Evolutionary conservation across 2,329 filamentous ascomycete species (phyloP), one percentile per base, ranked within the genome.

Genomic region (Penicillium italicum): DNA sequence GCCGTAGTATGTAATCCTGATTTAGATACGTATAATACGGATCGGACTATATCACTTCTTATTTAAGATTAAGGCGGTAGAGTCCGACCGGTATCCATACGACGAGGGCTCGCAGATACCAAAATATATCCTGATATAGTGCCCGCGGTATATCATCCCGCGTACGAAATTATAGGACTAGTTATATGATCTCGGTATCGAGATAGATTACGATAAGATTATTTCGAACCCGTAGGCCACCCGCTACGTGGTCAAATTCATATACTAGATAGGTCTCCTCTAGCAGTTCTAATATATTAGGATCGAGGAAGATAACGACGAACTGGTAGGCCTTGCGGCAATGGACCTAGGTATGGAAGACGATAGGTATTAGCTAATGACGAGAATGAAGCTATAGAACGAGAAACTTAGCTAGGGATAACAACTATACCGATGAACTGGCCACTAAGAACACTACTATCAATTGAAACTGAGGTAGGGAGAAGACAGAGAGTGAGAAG

Each of bases 31-130:
- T 0, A 57, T 46, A 2, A 48, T 50, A 16, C 30, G 53, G 1
- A 61, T 62, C 8, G 44, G 36, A 0, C 34, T 63, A 1, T 16
- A 41, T 0, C 43, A 60, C 18, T 59, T 60, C 36, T 30, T 64
- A 0, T 59, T 37, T 0, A 56, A 58, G 3, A 60, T 61, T 14
- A 60, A 58, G 3, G 48, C 20, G 6, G n/a, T 20, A 0, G 47
- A 62, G 3, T 43, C 41, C 0, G 54, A 57, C 16, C 0, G 24
- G 4, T 61, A 38, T 11, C 28, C 8, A 5, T 61, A 44, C 22
- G 37, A 26, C 0, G 22, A 56, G 5, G 55, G 58, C 0, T 56
- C 49, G 7, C 49, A 59, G 6, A 62, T 48, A 2, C 51, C 44
- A 2, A 43, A n/a, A n/a, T 43, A 59, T 11, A 11, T 49, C 2